Evolutionary conservation across 805 yeast species (phyloP).

Genomic region (Candida alai): DNA sequence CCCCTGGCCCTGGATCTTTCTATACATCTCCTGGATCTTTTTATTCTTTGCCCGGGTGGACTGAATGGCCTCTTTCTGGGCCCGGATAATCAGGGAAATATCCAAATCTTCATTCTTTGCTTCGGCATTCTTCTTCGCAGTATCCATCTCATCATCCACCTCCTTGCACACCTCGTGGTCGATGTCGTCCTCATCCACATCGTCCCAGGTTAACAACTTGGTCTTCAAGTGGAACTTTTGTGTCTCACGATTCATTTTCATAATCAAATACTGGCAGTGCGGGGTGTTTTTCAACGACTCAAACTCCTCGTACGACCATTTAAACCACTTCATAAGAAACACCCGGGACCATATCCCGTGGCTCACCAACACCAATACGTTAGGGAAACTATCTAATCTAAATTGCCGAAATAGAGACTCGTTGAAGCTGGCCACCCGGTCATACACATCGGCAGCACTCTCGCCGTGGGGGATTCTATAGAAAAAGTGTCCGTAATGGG

Average conservation of each 20-base stretch:
- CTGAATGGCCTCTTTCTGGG: slow-evolving; percentile 35
- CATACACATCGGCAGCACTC: slow-evolving; percentile 94
- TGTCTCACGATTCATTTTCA: slow-evolving; percentile 55
- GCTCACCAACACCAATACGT: slow-evolving; percentile 77
- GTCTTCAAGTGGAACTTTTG: slow-evolving; percentile 58
- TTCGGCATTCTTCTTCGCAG: slow-evolving; percentile 26
- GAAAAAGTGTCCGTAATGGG: slow-evolving; percentile 76
- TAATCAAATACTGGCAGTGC: slow-evolving; percentile 76
- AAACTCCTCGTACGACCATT: slow-evolving; percentile 89
- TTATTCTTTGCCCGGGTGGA: slow-evolving; percentile 41
- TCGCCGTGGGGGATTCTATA: slow-evolving; percentile 92
- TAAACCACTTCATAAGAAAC: slow-evolving; percentile 88
- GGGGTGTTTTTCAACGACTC: slow-evolving; percentile 80
- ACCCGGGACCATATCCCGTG: slow-evolving; percentile 96
- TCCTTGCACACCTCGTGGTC: slow-evolving; percentile 35
- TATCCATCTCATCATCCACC: slow-evolving; percentile 35
- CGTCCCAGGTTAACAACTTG: slow-evolving; percentile 69
- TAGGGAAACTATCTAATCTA: slow-evolving; percentile 65
- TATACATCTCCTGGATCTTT: slow-evolving; percentile 38
- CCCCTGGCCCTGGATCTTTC: slow-evolving; percentile 10
- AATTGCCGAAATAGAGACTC: slow-evolving; percentile 84
- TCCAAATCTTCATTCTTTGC: slow-evolving; percentile 40
- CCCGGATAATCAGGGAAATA: slow-evolving; percentile 31
- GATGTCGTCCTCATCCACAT: slow-evolving; percentile 39
- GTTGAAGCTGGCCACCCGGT: slow-evolving; percentile 84